These are phyloP conservation scores for Picochlorum sp. DNA, from an alignment of 139 green algal species.

Conservation along the genomic window DNA sequence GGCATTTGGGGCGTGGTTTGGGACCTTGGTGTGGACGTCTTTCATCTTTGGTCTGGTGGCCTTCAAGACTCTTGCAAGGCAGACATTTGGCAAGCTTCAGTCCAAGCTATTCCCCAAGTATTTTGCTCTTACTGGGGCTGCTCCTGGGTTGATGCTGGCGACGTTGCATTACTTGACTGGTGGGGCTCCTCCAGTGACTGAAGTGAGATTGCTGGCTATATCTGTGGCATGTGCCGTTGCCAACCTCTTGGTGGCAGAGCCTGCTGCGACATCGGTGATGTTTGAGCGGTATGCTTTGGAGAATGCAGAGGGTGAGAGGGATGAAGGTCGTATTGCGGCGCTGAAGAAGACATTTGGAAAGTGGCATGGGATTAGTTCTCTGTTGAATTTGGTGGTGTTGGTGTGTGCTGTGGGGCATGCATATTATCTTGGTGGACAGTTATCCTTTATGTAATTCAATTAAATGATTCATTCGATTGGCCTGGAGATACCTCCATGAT, in stretches of 20 bases:
- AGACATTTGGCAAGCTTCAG: constrained; percentile 53
- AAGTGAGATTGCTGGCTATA: constrained; percentile 8
- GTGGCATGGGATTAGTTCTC: constrained; percentile 45
- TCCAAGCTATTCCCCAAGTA: constrained; percentile 57
- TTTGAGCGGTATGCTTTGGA: constrained; percentile 63
- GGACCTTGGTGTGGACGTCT: constrained; percentile 34
- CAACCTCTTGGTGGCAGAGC: constrained; percentile 55
- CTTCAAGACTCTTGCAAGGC: constrained; percentile 60
- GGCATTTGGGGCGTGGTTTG: constrained; percentile 27
- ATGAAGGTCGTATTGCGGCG: constrained; percentile 28
- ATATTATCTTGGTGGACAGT: constrained; percentile 30
- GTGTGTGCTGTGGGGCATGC: constrained; percentile 35
- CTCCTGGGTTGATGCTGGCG: constrained; percentile 6
- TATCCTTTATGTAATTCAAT: constrained; percentile 5
- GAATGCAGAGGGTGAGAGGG: constrained; percentile 22
- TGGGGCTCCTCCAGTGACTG: constrained; percentile 2
- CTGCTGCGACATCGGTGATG: constrained; percentile 49
- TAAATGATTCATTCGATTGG: constrained; percentile 2
- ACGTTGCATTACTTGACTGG: constrained; percentile 16
- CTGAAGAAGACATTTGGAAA: constrained; percentile 56
- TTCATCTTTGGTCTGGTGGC: constrained; percentile 41
- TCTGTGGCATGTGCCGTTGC: constrained; percentile 19
- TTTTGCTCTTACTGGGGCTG: constrained; percentile 19
- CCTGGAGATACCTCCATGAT: constrained; percentile 9
- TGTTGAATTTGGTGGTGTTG: constrained; percentile 51